Evolutionary conservation across 192 early-diverging fungal species (phyloP), one percentile per base, ranked within the genome.

Genomic region (Dissophora globulifera): DNA sequence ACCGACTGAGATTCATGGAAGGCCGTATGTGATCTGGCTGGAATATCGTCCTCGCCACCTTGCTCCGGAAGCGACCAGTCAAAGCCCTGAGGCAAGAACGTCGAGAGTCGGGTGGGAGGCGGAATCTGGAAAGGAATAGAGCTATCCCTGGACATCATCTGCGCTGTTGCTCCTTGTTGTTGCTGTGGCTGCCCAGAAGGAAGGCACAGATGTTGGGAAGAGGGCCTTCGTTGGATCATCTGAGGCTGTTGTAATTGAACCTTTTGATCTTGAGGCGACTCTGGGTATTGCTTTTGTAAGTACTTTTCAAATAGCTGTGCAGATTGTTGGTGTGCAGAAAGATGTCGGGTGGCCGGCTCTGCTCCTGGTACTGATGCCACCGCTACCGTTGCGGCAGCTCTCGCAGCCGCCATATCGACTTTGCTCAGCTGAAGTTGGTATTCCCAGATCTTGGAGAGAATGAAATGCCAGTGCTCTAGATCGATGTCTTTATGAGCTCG

Each of bases 271-370:
- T 38, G 7, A 22, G 25, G 64, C 25, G 50, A 32, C 1, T 58
- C 32, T 45, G 46, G 25, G 30, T 75, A 55, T n/a, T 66, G 62
- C 32, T 65, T 54, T 17, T 75, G 41, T 29, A 75, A 41, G 38
- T 75, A 60, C 38, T 54, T 52, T 32, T 75, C 56, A 19, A 75
- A 75, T 4, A 75, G 62, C 8, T 66, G 62, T 4, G 56, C 50
- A 0, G 71, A 75, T 35, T 59, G 71, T 32, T 75, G 71, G 31
- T 66, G 71, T n/a, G 71, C 62, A 11, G 62, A 38, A 33, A 75
- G 50, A 48, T 60, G 25, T 23, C 52, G 30, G 4, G 71, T 51
- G 20, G 40, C 19, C 16, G 0, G 40, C 5, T 54, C 43, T 29
- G 41, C 11, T 40, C 1, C 15, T 5, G 40, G n/a, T 10, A 42